Base-by-base conservation (phyloP, 2,329 filamentous ascomycete genomes). In the Endoconidiophora laricicola region DNA sequence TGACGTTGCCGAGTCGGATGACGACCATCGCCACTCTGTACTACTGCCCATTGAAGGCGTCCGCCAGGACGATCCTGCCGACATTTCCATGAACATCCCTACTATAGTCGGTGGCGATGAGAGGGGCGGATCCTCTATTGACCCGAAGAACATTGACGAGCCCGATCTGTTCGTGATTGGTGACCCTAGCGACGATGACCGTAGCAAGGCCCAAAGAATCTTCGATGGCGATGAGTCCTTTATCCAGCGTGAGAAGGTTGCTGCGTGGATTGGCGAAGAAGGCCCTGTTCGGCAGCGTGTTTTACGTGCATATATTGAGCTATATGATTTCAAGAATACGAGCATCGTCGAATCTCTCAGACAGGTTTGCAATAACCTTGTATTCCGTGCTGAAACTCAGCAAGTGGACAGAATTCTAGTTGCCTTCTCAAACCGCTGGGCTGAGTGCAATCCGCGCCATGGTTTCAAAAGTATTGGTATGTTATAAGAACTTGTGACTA, bases 361-460 rank as follows among this genome's bases (percentile, higher is more conserved):
- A 23, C 76, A 81, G 53, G 72, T 98, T 23, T 98, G 91, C 62
- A 76, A 76, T 48, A 81, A 85, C 29, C 71, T 96, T 22, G 73
- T 91, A 3, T 71, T 98, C 52, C 84, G 85, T 57, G 91, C 85
- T 39, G 91, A 98, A 66, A 94, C 88, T 2, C 91, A 98, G 65
- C 90, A 98, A 63, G 86, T 98, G 18, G 91, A 98, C 62, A 83
- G 91, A 33, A 90, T 98, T 53, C 68, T 98, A 55, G 85, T 93
- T 58, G 82, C 84, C 18, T 90, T 96, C 58, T 86, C 91, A 2
- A 79, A 78, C 56, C 73, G 90, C 54, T 98, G 91, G 91, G 94
- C 86, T 62, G 77, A 84, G 57, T 95, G 88, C 70, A 98, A 98
- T 61, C 78, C 84, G 0, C 82, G 80, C 41, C 87, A 98, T 64